phyloP scores from a whole-genome alignment of 768 basidiomycete genomes.

The Mycena albidolilacea region DNA sequence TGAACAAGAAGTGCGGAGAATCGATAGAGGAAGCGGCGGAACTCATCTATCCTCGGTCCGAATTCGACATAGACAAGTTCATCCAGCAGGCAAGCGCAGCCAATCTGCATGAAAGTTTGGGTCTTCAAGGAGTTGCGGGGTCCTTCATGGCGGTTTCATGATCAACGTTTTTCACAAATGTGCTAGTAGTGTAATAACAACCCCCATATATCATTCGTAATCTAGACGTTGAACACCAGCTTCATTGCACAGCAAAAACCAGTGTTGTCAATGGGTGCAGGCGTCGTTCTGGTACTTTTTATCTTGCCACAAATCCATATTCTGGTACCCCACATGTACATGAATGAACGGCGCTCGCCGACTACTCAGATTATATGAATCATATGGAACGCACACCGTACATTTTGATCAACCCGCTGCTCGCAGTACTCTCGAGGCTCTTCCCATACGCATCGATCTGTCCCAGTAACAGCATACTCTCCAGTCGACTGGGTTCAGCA shows the following conservation, averaged over 20 bases:
- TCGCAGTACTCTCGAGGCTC: slow-evolving; percentile 76
- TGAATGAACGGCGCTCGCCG: background rate
- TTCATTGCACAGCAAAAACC: too few relatives aligned
- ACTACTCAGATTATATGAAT: slow-evolving; percentile 13
- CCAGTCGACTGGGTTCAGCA: slow-evolving; percentile 88
- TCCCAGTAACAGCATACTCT: slow-evolving; percentile 88
- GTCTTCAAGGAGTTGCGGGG: slow-evolving; percentile 24
- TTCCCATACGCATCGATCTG: slow-evolving; percentile 91
- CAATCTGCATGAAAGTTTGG: slow-evolving; percentile 34
- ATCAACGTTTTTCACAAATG: background rate
- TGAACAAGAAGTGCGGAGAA: slow-evolving; percentile 55
- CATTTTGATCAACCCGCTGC: slow-evolving; percentile 86
- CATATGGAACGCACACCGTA: slow-evolving; percentile 70
- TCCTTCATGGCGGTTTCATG: slow-evolving; percentile 27
- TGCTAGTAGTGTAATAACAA: slow-evolving; percentile 21
- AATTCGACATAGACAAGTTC: slow-evolving; percentile 25
- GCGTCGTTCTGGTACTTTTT: too few relatives aligned
- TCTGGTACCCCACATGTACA: too few relatives aligned
- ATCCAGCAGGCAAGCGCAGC: background rate
- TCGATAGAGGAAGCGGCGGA: background rate
- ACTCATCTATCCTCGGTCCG: slow-evolving; percentile 33
- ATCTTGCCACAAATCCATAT: too few relatives aligned
- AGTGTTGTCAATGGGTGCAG: too few relatives aligned
- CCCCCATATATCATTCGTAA: background rate
- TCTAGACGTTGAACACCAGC: too few relatives aligned